Base-by-base conservation (phyloP, 164 flowering plant genomes). In the Piper betle region DNA sequence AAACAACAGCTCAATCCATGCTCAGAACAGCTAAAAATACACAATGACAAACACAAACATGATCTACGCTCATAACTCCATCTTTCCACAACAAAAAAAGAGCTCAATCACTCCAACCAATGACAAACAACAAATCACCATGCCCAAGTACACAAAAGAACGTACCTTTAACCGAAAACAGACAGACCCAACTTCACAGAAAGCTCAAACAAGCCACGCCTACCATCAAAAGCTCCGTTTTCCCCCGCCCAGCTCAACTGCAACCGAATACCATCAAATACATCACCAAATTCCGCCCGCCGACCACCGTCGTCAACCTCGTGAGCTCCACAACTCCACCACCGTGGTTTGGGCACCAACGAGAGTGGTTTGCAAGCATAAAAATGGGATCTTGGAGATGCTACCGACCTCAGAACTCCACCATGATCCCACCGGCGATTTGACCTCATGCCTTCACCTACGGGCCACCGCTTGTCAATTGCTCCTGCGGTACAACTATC, bases 291-390 rank as follows among this genome's bases (percentile, higher is more conserved):
- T 54, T 43, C 15, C 50, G n/a, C 39, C 33, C 33, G 33, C 33
- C 33, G 33, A 25, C 13, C 65, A 39, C 65, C 65, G 58, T 53
- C 65, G 50, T 52, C 19, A 25, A 25, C 33, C 33, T 25, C 33
- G 33, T 25, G 33, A 25, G 33, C 33, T 25, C 33, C 33, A 25
- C 33, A 25, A 25, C 2, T 25, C 33, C 33, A 25, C 33, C 33
- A 25, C 33, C 33, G 33, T 25, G 33, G 33, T 25, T 25, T 25
- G 33, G 33, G 33, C 33, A 25, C 33, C 33, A 25, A 25, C 33
- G 33, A 25, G 33, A 25, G 33, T 25, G 33, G 33, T 25, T 25
- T 25, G 33, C 33, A 25, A 25, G 33, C 33, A 25, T 25, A 25
- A 25, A 25, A 25, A 25, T 25, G 33, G 33, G 33, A 25, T 25